Evolutionary conservation across 202 grass and related monocot species (phyloP), one percentile per base, ranked within the genome.

Genomic region (Bolboschoenoplectus hybrid): DNA sequence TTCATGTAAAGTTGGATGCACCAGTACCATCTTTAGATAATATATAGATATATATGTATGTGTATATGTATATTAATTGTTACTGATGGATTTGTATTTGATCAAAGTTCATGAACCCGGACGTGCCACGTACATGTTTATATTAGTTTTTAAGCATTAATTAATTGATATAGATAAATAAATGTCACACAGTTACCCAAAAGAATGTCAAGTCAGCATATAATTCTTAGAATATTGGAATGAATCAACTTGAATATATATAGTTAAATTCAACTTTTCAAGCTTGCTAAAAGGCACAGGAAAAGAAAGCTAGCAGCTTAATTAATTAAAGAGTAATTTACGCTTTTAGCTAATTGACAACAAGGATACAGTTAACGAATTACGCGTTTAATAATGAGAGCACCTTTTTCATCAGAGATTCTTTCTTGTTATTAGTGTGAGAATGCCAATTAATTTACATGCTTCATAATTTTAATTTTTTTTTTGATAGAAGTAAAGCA

Each of bases 201-300:
- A 70, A 41, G 82, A 70, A 84, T 83, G 82, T 69, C 63, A 84
- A 50, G 82, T 84, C 65, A 84, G 32, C 12, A 26, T 26, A 26
- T 26, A 26, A 26, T 52, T 83, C 20, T 57, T 53, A 16, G 34
- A 84, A 84, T 19, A 65, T 50, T 71, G 50, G 2, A 43, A 84
- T 84, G 2, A 43, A 84, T 84, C 43, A 84, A 84, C 64, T 71
- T 84, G 47, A 49, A 67, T 83, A 50, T 67, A 13, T 51, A 26
- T 47, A 61, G 1, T 79, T 79, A 14, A 69, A 83, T 55, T 64
- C 36, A 79, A 56, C 4, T 49, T 34, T 55, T n/a, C 14, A 52
- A 84, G 47, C 45, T 41, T 44, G 16, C 35, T n/a, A 17, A 49
- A 49, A 50, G 9, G 6, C 17, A 84, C 82, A 84, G 47, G 49